Percentiles rank a stretch among this genome's conserved stretches.
phyloP scores from a whole-genome alignment of 2,329 filamentous ascomycete species.

The Cyanodermella asteris region DNA sequence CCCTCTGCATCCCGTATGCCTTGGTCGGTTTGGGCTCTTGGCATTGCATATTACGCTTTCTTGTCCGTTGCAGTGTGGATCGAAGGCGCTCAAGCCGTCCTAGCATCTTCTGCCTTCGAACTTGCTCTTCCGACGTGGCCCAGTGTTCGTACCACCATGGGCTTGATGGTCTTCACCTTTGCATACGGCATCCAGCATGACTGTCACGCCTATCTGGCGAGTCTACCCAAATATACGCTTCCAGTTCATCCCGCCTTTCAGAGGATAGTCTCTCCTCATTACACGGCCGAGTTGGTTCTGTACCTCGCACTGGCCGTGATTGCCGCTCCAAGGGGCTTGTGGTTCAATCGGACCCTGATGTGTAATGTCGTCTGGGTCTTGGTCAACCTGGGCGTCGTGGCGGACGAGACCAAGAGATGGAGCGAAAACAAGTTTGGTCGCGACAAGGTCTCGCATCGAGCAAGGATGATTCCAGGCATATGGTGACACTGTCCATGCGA shows the following conservation, averaged over 20 bases:
- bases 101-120: constrained; percentile 5
- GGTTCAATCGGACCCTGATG: constrained; percentile 52
- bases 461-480: constrained; percentile 56
- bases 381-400: constrained; percentile 64
- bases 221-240: constrained; percentile 61
- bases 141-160: constrained; percentile 30
- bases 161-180: constrained; percentile 41
- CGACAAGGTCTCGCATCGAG: constrained; percentile 38
- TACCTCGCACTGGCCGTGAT: constrained; percentile 59
- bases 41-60: constrained; percentile 52
- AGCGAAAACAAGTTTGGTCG: constrained; percentile 54
- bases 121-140: too few relatives aligned
- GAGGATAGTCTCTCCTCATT: constrained; percentile 64
- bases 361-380: constrained; percentile 51
- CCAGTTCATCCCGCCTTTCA: constrained; percentile 53
- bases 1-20: constrained; percentile 61
- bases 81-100: too few relatives aligned
- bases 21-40: constrained; percentile 62
- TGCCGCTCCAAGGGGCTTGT: constrained; percentile 43
- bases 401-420: constrained; percentile 57
- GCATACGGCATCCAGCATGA: constrained; percentile 54
- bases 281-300: constrained; percentile 67
- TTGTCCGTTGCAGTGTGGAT: constrained; percentile 65
- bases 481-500: constrained; percentile 21
- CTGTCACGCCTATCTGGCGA: constrained; percentile 48